phyloP scores from a whole-genome alignment of 306 rosid genomes.

The Corylus avellana region DNA sequence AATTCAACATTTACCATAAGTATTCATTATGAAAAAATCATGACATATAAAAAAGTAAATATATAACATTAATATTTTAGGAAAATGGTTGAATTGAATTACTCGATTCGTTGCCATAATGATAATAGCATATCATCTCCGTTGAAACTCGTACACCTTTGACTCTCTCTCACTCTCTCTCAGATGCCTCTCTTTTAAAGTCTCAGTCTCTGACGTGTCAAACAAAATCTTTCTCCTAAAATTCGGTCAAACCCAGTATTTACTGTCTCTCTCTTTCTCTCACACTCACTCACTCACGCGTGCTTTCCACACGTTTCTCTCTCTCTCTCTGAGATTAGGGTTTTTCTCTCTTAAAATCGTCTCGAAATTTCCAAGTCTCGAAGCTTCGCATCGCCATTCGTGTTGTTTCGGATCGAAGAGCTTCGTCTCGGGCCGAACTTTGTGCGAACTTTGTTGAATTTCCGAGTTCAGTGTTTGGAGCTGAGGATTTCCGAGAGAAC shows the following conservation, averaged over 20 bases:
- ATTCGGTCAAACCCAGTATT: constrained; percentile 12
- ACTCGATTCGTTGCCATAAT: too few relatives aligned
- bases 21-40: too few relatives aligned
- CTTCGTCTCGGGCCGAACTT: background rate
- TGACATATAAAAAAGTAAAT: too few relatives aligned
- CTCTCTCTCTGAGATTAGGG: constrained; percentile 6
- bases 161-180: background rate
- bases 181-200: background rate
- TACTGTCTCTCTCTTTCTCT: background rate
- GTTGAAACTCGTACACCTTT: background rate
- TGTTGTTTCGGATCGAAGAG: background rate
- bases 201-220: constrained; percentile 18
- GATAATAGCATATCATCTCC: background rate
- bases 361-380: constrained; percentile 18
- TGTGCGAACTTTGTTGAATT: background rate
- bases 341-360: constrained; percentile 18
- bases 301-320: constrained; percentile 11
- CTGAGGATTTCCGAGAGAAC: background rate
- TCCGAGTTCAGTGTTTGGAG: background rate
- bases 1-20: too few relatives aligned
- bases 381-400: constrained; percentile 18
- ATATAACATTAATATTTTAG: too few relatives aligned
- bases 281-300: background rate
- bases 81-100: too few relatives aligned
- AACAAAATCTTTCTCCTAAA: background rate